phyloP scores from a whole-genome alignment of 1,139 yeast species.

The Protomyces inundatus region DNA sequence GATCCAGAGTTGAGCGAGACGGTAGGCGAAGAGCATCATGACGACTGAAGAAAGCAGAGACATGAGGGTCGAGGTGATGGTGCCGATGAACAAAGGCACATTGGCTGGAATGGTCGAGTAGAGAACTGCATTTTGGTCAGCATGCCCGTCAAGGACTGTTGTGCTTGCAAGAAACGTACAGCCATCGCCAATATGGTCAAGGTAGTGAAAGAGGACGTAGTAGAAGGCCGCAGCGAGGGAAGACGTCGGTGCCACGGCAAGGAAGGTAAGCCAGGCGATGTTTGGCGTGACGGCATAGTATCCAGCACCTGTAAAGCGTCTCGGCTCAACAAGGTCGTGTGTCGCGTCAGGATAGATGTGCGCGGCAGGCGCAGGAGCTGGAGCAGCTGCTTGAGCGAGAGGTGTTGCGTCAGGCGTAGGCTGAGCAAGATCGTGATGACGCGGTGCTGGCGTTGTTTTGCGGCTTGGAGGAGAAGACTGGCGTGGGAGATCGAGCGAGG shows the following conservation, averaged over 20 bases:
- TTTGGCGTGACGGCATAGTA: neutral
- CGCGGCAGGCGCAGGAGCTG: neutral
- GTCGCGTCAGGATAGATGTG: no score
- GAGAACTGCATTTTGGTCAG: neutral
- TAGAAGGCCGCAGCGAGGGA: conserved; percentile 1
- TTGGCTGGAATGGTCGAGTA: conserved; percentile 4
- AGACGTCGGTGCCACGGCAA: neutral
- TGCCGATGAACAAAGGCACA: conserved; percentile 6
- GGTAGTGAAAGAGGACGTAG: neutral
- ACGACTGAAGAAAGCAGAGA: neutral
- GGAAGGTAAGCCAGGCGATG: conserved; percentile 1
- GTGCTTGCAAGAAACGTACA: neutral
- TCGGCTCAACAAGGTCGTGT: neutral
- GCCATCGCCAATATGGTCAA: neutral
- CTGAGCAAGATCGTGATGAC: neutral
- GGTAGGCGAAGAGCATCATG: conserved; percentile 9
- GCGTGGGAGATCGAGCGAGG: neutral
- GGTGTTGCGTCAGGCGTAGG: neutral
- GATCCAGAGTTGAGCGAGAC: conserved; percentile 7
- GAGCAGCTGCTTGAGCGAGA: neutral
- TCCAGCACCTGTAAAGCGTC: neutral
- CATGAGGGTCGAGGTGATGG: conserved; percentile 5
- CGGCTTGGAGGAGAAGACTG: neutral
- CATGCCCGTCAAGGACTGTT: neutral
- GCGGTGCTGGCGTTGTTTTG: neutral